A percentile compares a stretch with the other conserved stretches of the same genome.
phyloP scores from a whole-genome alignment of 2,329 filamentous ascomycete genomes.

The Penicillium occitanis region DNA sequence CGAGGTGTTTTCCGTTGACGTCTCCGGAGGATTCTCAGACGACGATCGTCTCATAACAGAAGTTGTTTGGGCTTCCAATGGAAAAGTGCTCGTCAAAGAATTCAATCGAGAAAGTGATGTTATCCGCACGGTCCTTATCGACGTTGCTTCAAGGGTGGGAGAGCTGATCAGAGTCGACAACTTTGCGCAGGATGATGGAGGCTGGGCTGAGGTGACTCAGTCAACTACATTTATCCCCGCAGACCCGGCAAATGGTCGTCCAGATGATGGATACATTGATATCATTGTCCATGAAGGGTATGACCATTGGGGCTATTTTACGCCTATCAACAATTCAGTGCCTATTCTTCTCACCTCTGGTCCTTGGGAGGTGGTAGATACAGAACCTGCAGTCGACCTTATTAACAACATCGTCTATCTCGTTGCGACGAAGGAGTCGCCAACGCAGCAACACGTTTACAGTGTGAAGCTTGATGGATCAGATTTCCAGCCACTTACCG shows the following conservation, averaged over 20 bases:
- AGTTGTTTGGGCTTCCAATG: slow-evolving; percentile 80
- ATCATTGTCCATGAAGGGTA: slow-evolving; percentile 81
- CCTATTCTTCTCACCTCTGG: slow-evolving; percentile 85
- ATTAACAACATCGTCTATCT: slow-evolving; percentile 89
- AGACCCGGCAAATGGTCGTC: slow-evolving; percentile 71
- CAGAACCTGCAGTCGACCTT: slow-evolving; percentile 80
- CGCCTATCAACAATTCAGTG: slow-evolving; percentile 77
- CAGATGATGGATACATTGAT: slow-evolving; percentile 88
- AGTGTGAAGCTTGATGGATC: slow-evolving; percentile 81
- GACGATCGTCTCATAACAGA: slow-evolving; percentile 89
- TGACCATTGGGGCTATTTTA: slow-evolving; percentile 92
- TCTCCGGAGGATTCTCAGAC: slow-evolving; percentile 73
- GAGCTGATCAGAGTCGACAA: slow-evolving; percentile 77
- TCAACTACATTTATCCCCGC: slow-evolving; percentile 83
- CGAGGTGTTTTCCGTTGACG: slow-evolving; percentile 76
- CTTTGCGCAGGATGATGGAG: slow-evolving; percentile 81
- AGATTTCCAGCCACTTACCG: slow-evolving; percentile 69
- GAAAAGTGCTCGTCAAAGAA: slow-evolving; percentile 81
- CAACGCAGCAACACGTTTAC: slow-evolving; percentile 89
- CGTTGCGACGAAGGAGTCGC: slow-evolving; percentile 77
- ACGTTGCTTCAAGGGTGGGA: slow-evolving; percentile 70
- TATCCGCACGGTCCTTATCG: slow-evolving; percentile 82
- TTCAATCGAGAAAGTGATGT: slow-evolving; percentile 92
- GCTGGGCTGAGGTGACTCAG: slow-evolving; percentile 95
- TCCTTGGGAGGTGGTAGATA: slow-evolving; percentile 85